These are phyloP conservation scores for Brasilioporus rufonigricans DNA, from an alignment of 768 basidiomycete genomes.

Conservation along the genomic window DNA sequence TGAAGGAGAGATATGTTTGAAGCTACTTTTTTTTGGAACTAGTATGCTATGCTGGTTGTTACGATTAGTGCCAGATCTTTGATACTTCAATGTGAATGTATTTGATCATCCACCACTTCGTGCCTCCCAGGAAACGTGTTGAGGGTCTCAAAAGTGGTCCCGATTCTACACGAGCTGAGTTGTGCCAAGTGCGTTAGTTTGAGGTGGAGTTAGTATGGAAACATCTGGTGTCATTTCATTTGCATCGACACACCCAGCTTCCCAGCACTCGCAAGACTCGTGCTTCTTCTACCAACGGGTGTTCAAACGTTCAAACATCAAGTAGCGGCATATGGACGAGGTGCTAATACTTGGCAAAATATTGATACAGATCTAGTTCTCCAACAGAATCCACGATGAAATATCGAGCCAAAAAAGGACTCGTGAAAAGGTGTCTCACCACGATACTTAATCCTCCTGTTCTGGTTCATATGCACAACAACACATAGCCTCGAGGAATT, in stretches of 20 bases:
- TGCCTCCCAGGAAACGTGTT: too few species aligned
- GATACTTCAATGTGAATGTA: background rate
- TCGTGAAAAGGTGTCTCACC: background rate
- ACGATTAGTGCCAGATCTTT: background rate
- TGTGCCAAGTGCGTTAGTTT: too few species aligned
- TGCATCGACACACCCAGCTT: background rate
- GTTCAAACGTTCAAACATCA: background rate
- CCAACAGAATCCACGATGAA: background rate
- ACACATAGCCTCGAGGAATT: slow-evolving; percentile 44
- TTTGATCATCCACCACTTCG: background rate
- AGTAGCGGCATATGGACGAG: background rate
- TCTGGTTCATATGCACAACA: slow-evolving; percentile 48
- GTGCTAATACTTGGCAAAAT: background rate
- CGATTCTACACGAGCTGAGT: too few species aligned
- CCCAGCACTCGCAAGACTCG: too few species aligned
- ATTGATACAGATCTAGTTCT: slow-evolving; percentile 9
- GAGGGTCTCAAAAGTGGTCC: too few species aligned
- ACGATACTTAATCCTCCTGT: background rate
- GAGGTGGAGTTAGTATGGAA: too few species aligned
- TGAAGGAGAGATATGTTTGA: slow-evolving; percentile 20
- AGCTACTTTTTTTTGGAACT: too few species aligned
- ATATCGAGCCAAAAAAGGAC: background rate
- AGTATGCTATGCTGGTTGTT: background rate
- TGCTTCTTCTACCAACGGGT: background rate
- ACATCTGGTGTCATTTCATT: background rate